phyloP scores from a whole-genome alignment of 1,284 basidiomycete species.

The Ceratobasidium sp. region DNA sequence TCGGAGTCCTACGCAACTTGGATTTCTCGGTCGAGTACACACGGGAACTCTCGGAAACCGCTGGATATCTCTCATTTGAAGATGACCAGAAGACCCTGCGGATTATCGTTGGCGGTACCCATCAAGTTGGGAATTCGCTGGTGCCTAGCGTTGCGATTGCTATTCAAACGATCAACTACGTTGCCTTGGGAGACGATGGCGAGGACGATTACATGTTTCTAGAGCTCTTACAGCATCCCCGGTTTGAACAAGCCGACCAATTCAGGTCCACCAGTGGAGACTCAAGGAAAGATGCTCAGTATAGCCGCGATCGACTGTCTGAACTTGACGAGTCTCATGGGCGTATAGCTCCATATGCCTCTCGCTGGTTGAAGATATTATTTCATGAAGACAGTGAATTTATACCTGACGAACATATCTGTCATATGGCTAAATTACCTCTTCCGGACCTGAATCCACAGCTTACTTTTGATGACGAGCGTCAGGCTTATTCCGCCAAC shows the following conservation, averaged over 20 bases:
- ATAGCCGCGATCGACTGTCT: slow-evolving; percentile 17
- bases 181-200: slow-evolving; percentile 24
- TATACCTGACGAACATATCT: slow-evolving; percentile 28
- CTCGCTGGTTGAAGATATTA: slow-evolving; percentile 16
- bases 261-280: background rate
- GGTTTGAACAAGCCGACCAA: slow-evolving; percentile 19
- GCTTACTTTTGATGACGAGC: background rate
- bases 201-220: slow-evolving; percentile 20
- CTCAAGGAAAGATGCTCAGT: background rate
- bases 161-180: slow-evolving; percentile 32
- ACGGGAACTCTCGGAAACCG: background rate
- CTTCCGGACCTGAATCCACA: background rate
- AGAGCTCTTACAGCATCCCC: slow-evolving; percentile 26
- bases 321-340: slow-evolving; percentile 27
- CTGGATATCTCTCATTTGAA: slow-evolving; percentile 30
- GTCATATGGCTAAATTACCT: slow-evolving; percentile 4
- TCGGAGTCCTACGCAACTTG: slow-evolving; percentile 24
- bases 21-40: slow-evolving; percentile 32
- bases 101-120: slow-evolving; percentile 15
- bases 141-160: slow-evolving; percentile 30
- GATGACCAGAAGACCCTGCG: slow-evolving; percentile 37
- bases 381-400: slow-evolving; percentile 1
- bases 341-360: slow-evolving; percentile 37
- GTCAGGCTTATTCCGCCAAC: background rate
- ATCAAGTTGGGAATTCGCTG: slow-evolving; percentile 14